phyloP scores from a whole-genome alignment of 148 eudicot genomes.

The Beta vulgaris region DNA sequence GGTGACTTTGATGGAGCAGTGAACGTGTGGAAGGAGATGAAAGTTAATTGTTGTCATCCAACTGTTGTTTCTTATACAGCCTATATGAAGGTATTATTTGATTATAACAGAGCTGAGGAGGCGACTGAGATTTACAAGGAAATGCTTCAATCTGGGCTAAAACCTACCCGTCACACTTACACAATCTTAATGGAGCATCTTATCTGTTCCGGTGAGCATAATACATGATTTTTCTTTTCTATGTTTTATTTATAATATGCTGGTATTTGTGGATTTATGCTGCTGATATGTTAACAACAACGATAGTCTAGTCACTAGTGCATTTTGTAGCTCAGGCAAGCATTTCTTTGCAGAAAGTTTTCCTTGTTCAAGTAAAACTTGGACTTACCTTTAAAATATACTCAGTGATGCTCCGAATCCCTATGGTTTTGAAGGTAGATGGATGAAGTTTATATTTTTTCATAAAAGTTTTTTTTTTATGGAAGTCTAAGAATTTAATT shows the following conservation, averaged over 20 bases:
- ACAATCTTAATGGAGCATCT: constrained; percentile 88
- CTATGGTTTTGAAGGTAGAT: neutral
- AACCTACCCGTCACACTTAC: constrained; percentile 77
- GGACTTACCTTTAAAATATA: neutral
- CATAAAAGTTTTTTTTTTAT: neutral
- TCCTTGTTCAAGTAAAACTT: neutral
- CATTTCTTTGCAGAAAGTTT: neutral
- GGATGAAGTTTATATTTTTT: neutral
- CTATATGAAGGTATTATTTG: constrained; percentile 71
- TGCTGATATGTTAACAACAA: neutral
- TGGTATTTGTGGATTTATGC: neutral
- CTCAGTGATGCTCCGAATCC: neutral
- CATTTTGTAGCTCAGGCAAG: neutral
- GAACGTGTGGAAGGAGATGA: constrained; percentile 77
- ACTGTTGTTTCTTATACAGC: constrained; percentile 87
- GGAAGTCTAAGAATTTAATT: neutral
- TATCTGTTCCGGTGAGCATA: constrained; percentile 62
- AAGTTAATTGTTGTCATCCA: constrained; percentile 48
- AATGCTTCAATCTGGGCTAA: constrained; percentile 60
- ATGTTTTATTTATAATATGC: neutral
- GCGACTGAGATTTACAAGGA: constrained; percentile 64
- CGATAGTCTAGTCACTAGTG: neutral
- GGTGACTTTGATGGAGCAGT: constrained; percentile 75
- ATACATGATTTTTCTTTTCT: neutral
- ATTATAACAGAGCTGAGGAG: constrained; percentile 59